phyloP scores from a whole-genome alignment of 768 basidiomycete species.

The Phanerochaete sordida region DNA sequence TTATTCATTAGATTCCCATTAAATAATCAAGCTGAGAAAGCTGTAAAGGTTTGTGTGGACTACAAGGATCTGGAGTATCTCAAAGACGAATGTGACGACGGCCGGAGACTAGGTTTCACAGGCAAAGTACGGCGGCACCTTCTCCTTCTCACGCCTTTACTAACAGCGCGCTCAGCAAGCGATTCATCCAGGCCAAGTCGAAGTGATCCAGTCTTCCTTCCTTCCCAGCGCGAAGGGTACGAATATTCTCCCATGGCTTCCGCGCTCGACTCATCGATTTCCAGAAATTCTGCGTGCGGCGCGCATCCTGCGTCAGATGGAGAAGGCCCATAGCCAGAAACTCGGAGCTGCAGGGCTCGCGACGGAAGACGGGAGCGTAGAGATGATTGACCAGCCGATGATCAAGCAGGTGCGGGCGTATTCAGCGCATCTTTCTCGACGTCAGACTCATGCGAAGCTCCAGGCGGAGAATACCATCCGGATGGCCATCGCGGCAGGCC shows the following conservation, averaged over 20 bases:
- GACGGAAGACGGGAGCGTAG: conserved; percentile 46
- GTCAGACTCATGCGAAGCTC: not conserved
- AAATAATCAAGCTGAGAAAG: conserved; percentile 3
- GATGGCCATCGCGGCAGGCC: conserved; percentile 50
- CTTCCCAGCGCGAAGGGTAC: conserved; percentile 70
- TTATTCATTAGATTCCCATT: not conserved
- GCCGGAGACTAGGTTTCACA: conserved; percentile 79
- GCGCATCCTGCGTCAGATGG: conserved; percentile 67
- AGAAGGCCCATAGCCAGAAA: conserved; percentile 44
- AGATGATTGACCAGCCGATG: conserved; percentile 94
- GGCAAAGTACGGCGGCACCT: conserved; percentile 62
- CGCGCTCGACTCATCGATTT: not conserved
- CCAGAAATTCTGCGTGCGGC: conserved; percentile 76
- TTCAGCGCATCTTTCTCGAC: not conserved
- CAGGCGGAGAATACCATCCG: conserved; percentile 51
- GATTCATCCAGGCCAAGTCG: conserved; percentile 86
- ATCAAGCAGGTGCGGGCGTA: conserved; percentile 60
- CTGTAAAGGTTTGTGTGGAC: conserved; percentile 79
- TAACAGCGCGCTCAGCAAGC: conserved; percentile 63
- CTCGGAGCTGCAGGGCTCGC: conserved; percentile 75
- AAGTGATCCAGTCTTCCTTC: conserved; percentile 73
- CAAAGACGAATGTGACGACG: conserved; percentile 75
- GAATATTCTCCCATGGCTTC: conserved; percentile 5
- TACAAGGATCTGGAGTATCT: conserved; percentile 72
- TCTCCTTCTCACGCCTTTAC: not conserved